Conservation (phyloP, 2,329 filamentous ascomycete genomes). For the Fusarium pseudoanthophilum region DNA sequence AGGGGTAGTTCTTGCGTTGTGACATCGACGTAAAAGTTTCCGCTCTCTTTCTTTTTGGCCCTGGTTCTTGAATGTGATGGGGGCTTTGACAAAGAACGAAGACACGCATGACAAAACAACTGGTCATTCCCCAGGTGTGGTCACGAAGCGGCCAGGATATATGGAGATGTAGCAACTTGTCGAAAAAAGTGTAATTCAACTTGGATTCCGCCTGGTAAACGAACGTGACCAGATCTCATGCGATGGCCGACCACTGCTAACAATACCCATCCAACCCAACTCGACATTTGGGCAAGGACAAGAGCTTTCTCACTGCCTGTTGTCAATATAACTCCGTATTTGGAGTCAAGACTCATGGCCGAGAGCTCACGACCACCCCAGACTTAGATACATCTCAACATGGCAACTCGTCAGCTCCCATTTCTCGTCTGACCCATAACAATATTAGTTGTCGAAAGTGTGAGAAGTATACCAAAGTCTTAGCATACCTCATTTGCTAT, state of each 20-base stretch:
- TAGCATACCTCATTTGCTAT: too few relatives aligned
- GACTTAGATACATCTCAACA: too few relatives aligned
- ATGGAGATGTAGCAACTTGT: fast-evolving
- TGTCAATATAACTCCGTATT: fast-evolving
- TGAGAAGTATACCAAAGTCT: too few relatives aligned
- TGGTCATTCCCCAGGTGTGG: neutral
- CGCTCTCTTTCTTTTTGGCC: neutral
- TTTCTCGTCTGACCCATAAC: too few relatives aligned
- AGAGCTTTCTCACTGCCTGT: neutral
- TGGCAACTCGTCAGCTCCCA: too few relatives aligned
- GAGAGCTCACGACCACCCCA: neutral
- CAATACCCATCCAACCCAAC: neutral
- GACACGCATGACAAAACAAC: neutral
- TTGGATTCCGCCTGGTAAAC: neutral
- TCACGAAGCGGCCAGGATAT: neutral
- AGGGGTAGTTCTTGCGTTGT: neutral
- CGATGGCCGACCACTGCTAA: neutral
- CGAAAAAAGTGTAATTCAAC: neutral
- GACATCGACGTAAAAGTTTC: neutral
- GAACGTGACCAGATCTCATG: neutral
- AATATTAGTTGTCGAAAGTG: too few relatives aligned
- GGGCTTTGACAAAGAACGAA: neutral
- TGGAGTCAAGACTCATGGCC: neutral
- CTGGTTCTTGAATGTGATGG: fast-evolving
- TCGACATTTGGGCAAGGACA: neutral